phyloP scores from a whole-genome alignment of 2,329 filamentous ascomycete genomes.

The Hypoxylon sp. region DNA sequence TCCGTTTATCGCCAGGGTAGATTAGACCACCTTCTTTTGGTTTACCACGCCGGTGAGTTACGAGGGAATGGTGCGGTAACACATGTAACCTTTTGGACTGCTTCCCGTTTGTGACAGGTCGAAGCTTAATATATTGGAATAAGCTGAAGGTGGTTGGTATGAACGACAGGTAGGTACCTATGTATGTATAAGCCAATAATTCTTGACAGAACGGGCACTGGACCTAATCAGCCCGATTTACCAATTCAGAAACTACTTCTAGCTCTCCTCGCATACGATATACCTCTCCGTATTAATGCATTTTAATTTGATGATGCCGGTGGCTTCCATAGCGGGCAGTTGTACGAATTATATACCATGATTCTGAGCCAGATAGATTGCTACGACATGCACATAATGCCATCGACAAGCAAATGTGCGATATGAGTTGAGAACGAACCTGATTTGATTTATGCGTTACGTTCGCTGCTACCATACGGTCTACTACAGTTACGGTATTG shows the following conservation, averaged over 20 bases:
- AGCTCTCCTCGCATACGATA: neutral
- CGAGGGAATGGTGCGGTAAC: neutral
- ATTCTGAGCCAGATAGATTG: neutral
- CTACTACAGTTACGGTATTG: neutral
- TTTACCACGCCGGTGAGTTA: slow-evolving; percentile 3
- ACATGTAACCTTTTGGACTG: neutral
- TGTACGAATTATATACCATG: neutral
- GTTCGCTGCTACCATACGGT: neutral
- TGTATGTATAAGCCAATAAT: neutral
- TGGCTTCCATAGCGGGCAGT: neutral
- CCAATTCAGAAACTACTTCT: neutral
- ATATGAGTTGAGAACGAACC: neutral
- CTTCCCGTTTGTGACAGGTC: neutral
- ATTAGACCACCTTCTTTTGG: neutral
- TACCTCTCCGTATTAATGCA: neutral
- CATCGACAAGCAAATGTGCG: neutral
- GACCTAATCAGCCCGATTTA: neutral
- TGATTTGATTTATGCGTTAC: neutral
- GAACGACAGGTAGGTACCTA: neutral
- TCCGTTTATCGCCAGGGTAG: slow-evolving; percentile 6
- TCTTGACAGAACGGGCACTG: neutral
- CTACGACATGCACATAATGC: neutral
- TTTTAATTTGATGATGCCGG: neutral
- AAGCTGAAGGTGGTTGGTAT: neutral
- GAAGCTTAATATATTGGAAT: slow-evolving; percentile 11